Conservation (phyloP, 768 basidiomycete species). For the Pholiota conissans region DNA sequence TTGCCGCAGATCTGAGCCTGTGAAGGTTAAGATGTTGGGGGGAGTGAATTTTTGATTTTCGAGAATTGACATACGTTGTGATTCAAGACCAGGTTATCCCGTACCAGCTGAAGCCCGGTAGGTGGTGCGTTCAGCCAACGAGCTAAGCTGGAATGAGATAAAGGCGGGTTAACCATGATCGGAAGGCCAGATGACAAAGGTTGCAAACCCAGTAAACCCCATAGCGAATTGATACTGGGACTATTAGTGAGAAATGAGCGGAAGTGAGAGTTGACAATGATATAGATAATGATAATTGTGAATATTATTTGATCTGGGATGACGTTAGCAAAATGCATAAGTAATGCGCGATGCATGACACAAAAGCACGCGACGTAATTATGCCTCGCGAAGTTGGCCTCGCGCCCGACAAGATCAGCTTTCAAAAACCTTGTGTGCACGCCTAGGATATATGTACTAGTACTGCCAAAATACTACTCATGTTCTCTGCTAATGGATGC, state of each 20-base stretch:
- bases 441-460: not conserved
- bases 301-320: too few relatives aligned
- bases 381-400: too few relatives aligned
- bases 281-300: too few relatives aligned
- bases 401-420: too few relatives aligned
- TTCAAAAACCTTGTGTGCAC: too few relatives aligned
- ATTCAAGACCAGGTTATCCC: slow-evolving; percentile 67
- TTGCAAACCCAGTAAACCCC: slow-evolving; percentile 63
- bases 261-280: too few relatives aligned
- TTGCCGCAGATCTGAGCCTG: slow-evolving; percentile 62
- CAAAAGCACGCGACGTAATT: too few relatives aligned
- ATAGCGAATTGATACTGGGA: slow-evolving; percentile 25
- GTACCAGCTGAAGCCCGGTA: slow-evolving; percentile 65
- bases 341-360: too few relatives aligned
- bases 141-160: slow-evolving; percentile 64
- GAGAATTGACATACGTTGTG: slow-evolving; percentile 51
- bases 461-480: not conserved
- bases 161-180: slow-evolving; percentile 1
- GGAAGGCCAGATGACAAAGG: slow-evolving; percentile 5
- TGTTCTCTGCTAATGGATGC: too few relatives aligned
- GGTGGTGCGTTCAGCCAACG: slow-evolving; percentile 85
- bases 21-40: not conserved
- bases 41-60: slow-evolving; percentile 5
- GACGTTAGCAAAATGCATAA: too few relatives aligned
- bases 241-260: too few relatives aligned